Conservation (phyloP, 805 yeast species). For the Debaryomyces prosopidis region DNA sequence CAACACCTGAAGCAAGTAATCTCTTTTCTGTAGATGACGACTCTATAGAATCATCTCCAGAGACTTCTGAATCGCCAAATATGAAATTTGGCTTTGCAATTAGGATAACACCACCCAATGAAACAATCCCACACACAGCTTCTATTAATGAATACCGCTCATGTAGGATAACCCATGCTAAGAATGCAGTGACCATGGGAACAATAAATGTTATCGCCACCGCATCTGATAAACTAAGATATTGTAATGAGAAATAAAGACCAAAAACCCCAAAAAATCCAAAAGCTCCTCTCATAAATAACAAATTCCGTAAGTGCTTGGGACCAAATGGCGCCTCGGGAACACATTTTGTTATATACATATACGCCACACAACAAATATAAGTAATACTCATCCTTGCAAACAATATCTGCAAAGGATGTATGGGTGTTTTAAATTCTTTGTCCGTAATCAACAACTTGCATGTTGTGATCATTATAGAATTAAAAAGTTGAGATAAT, state of each 20-base stretch:
- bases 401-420: conserved; percentile 77
- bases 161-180: conserved; percentile 66
- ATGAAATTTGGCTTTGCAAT: conserved; percentile 81
- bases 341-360: conserved; percentile 49
- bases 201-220: conserved; percentile 75
- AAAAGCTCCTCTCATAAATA: conserved; percentile 62
- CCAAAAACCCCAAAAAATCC: conserved; percentile 86
- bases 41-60: conserved; percentile 43
- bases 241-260: conserved; percentile 70
- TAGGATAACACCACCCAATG: conserved; percentile 73
- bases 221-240: conserved; percentile 77
- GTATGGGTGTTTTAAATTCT: conserved; percentile 58
- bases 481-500: conserved; percentile 69
- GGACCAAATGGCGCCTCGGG: conserved; percentile 75
- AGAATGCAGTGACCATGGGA: conserved; percentile 73
- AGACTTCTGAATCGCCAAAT: conserved; percentile 48
- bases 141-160: conserved; percentile 70
- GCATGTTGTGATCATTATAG: conserved; percentile 74
- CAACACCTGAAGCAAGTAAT: conserved; percentile 61
- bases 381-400: conserved; percentile 77
- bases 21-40: conserved; percentile 54
- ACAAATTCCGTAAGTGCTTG: conserved; percentile 48
- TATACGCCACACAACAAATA: conserved; percentile 54
- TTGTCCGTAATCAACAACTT: conserved; percentile 70
- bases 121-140: conserved; percentile 64